phyloP scores from a whole-genome alignment of 805 yeast genomes.

The Myxozyma lipomycoides region DNA sequence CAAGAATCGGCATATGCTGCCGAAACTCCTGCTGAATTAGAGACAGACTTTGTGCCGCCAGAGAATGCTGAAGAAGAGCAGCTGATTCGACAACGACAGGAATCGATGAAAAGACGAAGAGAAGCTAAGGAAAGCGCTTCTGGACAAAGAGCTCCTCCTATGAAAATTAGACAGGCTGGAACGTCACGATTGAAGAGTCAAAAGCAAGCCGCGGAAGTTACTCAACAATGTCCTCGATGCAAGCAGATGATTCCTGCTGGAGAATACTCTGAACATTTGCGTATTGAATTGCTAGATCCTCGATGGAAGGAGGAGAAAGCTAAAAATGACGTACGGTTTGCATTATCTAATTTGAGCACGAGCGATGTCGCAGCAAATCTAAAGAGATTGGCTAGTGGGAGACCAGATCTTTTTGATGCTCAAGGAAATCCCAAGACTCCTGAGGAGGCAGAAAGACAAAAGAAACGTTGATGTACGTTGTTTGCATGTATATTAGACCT shows the following conservation, averaged over 20 bases:
- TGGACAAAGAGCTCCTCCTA: slow-evolving; percentile 23
- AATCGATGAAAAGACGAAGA: slow-evolving; percentile 12
- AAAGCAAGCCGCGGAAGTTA: slow-evolving; percentile 32
- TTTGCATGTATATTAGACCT: not conserved
- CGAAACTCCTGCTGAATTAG: not conserved
- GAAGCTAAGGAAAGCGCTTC: slow-evolving; percentile 27
- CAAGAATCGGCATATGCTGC: slow-evolving; percentile 3
- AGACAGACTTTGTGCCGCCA: not conserved
- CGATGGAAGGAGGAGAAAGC: slow-evolving; percentile 63
- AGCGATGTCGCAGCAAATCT: slow-evolving; percentile 39
- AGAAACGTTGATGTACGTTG: slow-evolving; percentile 9
- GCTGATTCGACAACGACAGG: slow-evolving; percentile 18
- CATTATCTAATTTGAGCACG: slow-evolving; percentile 38
- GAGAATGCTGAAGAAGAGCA: slow-evolving; percentile 15
- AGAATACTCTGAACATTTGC: slow-evolving; percentile 62
- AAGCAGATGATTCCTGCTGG: slow-evolving; percentile 65
- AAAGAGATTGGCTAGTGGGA: slow-evolving; percentile 38
- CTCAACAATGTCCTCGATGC: slow-evolving; percentile 75
- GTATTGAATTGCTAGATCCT: slow-evolving; percentile 70
- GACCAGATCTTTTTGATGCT: slow-evolving; percentile 32
- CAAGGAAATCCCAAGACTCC: slow-evolving; percentile 24
- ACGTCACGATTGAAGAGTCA: slow-evolving; percentile 52
- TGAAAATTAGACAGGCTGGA: slow-evolving; percentile 65
- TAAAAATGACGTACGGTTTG: slow-evolving; percentile 33
- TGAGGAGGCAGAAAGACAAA: slow-evolving; percentile 29